phyloP scores from a whole-genome alignment of 2,329 filamentous ascomycete species.

The Volutella citrinella region DNA sequence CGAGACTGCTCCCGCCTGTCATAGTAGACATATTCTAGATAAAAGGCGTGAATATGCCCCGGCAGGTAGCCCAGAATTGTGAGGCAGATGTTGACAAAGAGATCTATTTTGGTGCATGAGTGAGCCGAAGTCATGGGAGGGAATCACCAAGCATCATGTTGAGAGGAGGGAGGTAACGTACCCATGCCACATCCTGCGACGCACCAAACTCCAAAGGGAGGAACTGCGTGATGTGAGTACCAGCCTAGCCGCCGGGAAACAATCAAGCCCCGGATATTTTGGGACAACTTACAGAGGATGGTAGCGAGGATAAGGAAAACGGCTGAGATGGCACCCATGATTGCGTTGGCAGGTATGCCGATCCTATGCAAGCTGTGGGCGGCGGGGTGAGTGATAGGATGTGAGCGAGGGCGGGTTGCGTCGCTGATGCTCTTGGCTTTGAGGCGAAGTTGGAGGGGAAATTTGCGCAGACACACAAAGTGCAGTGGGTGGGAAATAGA shows the following conservation, averaged over 20 bases:
- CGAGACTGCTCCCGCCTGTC: constrained; percentile 64
- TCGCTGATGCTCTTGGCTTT: no score
- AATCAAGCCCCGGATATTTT: no score
- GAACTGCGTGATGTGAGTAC: constrained; percentile 57
- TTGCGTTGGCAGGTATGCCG: constrained; percentile 19
- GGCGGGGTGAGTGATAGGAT: no score
- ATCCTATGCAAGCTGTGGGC: no score
- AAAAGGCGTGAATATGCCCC: constrained; percentile 78
- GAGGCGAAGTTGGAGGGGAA: no score
- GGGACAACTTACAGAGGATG: constrained; percentile 46
- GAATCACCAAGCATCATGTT: constrained; percentile 4
- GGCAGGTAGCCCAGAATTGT: constrained; percentile 71
- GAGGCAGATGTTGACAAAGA: constrained; percentile 65
- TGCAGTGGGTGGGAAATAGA: no score
- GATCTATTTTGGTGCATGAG: constrained; percentile 39
- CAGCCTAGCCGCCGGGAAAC: no score
- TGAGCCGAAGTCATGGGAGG: not conserved
- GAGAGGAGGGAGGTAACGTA: constrained; percentile 24
- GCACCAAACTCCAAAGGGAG: constrained; percentile 61
- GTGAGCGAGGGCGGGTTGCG: no score
- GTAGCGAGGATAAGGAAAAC: constrained; percentile 51
- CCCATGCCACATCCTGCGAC: constrained; percentile 62
- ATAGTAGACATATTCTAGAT: constrained; percentile 80
- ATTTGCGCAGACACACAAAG: no score
- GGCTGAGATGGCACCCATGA: constrained; percentile 48